A percentile compares a stretch with the other conserved stretches of the same genome.
These are phyloP conservation scores for Arachnopeziza araneosa DNA, from an alignment of 2,329 filamentous ascomycete species.

Conservation along the genomic window DNA sequence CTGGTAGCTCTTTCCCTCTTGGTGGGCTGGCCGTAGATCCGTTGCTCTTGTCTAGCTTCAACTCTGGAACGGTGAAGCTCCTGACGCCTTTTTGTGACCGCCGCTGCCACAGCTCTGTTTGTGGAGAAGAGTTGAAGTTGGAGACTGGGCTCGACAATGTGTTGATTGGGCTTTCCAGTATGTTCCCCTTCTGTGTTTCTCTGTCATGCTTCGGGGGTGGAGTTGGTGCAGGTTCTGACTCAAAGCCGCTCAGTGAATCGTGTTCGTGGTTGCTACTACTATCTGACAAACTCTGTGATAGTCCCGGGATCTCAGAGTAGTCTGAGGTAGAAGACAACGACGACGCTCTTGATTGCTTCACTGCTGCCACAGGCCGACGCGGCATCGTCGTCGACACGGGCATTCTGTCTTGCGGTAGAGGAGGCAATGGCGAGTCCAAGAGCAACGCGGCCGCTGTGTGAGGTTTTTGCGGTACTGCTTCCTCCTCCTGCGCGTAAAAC, in stretches of 20 bases:
- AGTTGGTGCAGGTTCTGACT: constrained; percentile 16
- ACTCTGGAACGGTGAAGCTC: constrained; percentile 23
- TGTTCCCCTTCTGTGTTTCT: constrained; percentile 8
- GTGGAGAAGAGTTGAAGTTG: constrained; percentile 18
- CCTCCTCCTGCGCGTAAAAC: not conserved
- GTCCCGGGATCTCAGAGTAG: constrained; percentile 24
- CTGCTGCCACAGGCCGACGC: constrained; percentile 22
- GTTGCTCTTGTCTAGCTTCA: constrained; percentile 29
- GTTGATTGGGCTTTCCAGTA: constrained; percentile 10
- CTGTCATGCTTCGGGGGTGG: constrained; percentile 20
- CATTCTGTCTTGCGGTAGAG: constrained; percentile 15
- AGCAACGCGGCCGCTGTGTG: not conserved
- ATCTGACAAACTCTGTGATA: constrained; percentile 17
- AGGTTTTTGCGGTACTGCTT: constrained; percentile 1
- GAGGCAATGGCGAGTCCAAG: constrained; percentile 4
- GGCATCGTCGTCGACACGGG: constrained; percentile 18
- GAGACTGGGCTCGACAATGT: constrained; percentile 15
- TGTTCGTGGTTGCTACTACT: constrained; percentile 8
- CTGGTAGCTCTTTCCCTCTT: constrained; percentile 12
- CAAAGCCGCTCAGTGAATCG: constrained; percentile 23
- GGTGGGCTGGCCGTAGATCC: constrained; percentile 27
- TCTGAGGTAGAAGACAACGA: constrained; percentile 21
- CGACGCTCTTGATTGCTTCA: constrained; percentile 7
- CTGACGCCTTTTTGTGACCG: constrained; percentile 24
- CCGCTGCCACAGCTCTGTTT: constrained; percentile 27